A percentile compares a stretch with the other conserved stretches of the same genome.
Evolutionary conservation across 352 stramenopile species (phyloP).

Genomic region (Globisporangium carolinianum): DNA sequence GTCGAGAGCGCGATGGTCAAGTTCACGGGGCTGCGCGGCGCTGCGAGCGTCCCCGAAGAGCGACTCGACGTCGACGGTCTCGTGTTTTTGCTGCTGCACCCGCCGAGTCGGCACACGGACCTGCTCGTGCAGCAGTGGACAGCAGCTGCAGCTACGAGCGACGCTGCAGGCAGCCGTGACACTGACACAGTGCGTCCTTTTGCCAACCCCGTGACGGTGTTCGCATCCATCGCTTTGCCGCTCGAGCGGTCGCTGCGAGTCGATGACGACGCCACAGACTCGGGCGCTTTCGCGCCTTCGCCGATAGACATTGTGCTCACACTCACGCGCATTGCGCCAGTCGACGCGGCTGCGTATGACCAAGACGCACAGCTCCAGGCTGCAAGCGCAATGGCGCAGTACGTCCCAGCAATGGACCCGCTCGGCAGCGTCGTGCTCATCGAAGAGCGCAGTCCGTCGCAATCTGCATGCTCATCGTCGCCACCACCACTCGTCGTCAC

Average conservation of each 20-base stretch:
- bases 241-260: conserved; percentile 4
- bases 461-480: conserved; percentile 10
- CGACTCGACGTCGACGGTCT: conserved; percentile 12
- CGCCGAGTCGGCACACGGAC: conserved; percentile 18
- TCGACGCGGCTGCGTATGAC: conserved; percentile 5
- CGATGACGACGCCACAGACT: not conserved
- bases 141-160: conserved; percentile 10
- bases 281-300: too few species aligned
- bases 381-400: conserved; percentile 7
- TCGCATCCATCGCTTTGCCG: conserved; percentile 22
- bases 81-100: conserved; percentile 39
- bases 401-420: conserved; percentile 26
- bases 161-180: too few species aligned
- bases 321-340: conserved; percentile 24
- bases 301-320: conserved; percentile 28
- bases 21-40: conserved; percentile 21
- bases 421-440: conserved; percentile 41
- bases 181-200: too few species aligned
- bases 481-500: conserved; percentile 8
- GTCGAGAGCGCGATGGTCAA: conserved; percentile 45
- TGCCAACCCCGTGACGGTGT: conserved; percentile 31
- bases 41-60: conserved; percentile 44
- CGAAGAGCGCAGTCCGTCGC: conserved; percentile 20
- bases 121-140: conserved; percentile 21
- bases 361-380: conserved; percentile 8